phyloP scores from a whole-genome alignment of 352 stramenopile genomes.

The Phytophthora citricola region DNA sequence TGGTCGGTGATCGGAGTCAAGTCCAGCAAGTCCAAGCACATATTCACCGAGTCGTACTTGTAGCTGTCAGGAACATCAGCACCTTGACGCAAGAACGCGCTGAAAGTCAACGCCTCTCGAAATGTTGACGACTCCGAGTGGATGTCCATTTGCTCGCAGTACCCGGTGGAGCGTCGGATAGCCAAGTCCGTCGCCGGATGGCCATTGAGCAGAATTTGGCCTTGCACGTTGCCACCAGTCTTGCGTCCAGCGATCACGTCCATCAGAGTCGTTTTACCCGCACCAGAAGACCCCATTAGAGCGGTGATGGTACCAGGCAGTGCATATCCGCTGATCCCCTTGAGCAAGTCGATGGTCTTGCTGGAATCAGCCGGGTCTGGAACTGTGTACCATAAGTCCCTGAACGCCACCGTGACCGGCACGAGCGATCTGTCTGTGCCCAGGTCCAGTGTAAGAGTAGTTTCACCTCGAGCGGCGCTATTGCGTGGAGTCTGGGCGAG shows the following conservation, averaged over 20 bases:
- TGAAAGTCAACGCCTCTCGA: slow-evolving; percentile 24
- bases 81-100: slow-evolving; percentile 15
- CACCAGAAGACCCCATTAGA: slow-evolving; percentile 25
- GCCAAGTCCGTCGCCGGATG: slow-evolving; percentile 16
- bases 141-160: slow-evolving; percentile 28
- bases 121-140: slow-evolving; percentile 21
- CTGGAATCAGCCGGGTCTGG: slow-evolving; percentile 9
- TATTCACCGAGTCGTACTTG: slow-evolving; percentile 21
- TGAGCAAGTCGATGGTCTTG: slow-evolving; percentile 21
- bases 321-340: slow-evolving; percentile 19
- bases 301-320: slow-evolving; percentile 22
- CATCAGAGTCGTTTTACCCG: slow-evolving; percentile 28
- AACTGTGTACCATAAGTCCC: slow-evolving; percentile 23
- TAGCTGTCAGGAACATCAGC: slow-evolving; percentile 8
- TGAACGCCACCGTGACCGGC: slow-evolving; percentile 22
- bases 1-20: slow-evolving; percentile 21
- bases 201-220: slow-evolving; percentile 20
- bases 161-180: slow-evolving; percentile 19
- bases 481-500: slow-evolving; percentile 8
- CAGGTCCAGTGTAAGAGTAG: not conserved
- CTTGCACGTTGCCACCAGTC: slow-evolving; percentile 14
- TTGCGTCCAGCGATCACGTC: slow-evolving; percentile 28
- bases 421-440: slow-evolving; percentile 4
- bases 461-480: not conserved
- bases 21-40: slow-evolving; percentile 14